Conservation (phyloP, 352 stramenopile species). For the Pythium dissimile region DNA sequence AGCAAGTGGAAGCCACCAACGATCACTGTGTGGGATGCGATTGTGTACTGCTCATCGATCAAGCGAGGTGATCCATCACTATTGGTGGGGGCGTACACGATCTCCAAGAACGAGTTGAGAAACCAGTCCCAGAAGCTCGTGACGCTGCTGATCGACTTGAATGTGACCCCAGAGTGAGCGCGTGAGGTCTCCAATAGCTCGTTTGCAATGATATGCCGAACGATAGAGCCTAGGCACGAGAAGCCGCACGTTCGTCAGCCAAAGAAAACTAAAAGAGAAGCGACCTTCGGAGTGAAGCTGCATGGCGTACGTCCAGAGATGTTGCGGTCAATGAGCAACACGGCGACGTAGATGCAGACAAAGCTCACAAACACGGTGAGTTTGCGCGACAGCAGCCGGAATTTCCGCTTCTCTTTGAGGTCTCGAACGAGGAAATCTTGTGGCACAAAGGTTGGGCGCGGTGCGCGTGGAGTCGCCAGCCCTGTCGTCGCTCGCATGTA, state of each 20-base stretch:
- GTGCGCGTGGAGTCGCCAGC: conserved; percentile 11
- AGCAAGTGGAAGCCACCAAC: conserved; percentile 65
- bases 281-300: too few relatives aligned
- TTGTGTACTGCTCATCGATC: conserved; percentile 41
- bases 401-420: conserved; percentile 70
- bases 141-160: conserved; percentile 36
- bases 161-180: conserved; percentile 34
- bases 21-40: conserved; percentile 61
- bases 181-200: conserved; percentile 41
- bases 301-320: conserved; percentile 54
- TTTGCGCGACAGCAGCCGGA: conserved; percentile 58
- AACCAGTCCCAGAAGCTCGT: conserved; percentile 61
- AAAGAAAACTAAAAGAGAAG: not conserved
- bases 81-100: conserved; percentile 38
- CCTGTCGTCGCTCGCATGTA: conserved; percentile 29
- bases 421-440: conserved; percentile 54
- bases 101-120: conserved; percentile 45
- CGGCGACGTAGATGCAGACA: conserved; percentile 53
- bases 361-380: conserved; percentile 65
- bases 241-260: too few relatives aligned
- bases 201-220: conserved; percentile 52
- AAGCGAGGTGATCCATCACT: conserved; percentile 18
- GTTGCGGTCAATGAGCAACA: conserved; percentile 64
- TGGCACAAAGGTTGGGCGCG: conserved; percentile 28
- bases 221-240: conserved; percentile 54